A percentile compares a stretch with the other conserved stretches of the same genome.
These are phyloP conservation scores for Podila minutissima DNA, from an alignment of 192 early-diverging fungal species.

Conservation along the genomic window DNA sequence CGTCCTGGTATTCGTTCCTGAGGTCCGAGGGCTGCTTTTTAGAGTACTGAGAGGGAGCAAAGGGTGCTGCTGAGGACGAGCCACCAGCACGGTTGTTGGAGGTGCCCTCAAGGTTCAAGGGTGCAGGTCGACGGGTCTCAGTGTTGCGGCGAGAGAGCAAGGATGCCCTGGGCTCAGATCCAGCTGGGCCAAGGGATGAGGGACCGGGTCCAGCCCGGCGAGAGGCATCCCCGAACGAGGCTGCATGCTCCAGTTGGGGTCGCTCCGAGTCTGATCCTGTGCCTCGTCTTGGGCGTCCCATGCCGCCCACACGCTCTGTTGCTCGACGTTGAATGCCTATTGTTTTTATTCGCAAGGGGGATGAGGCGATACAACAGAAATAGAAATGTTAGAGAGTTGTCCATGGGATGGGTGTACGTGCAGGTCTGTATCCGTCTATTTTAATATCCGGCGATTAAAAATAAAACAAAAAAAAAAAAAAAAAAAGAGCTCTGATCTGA, in stretches of 20 bases:
- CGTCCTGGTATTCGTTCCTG: constrained; percentile 32
- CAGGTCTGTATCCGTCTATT: too few relatives aligned
- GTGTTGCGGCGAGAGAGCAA: constrained; percentile 43
- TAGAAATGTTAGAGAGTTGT: too few relatives aligned
- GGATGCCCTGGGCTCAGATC: constrained; percentile 27
- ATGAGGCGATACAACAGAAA: too few relatives aligned
- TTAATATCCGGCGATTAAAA: too few relatives aligned
- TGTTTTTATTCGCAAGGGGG: not conserved
- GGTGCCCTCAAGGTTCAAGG: constrained; percentile 22
- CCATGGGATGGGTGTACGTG: too few relatives aligned
- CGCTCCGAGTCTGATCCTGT: constrained; percentile 24
- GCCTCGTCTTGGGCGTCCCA: constrained; percentile 37
- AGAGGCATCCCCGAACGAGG: constrained; percentile 23
- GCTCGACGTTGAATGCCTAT: constrained; percentile 42
- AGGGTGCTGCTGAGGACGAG: constrained; percentile 15
- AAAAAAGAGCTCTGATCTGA: too few relatives aligned
- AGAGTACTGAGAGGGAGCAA: not conserved
- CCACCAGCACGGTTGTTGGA: constrained; percentile 12
- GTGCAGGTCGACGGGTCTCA: constrained; percentile 28
- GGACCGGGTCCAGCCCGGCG: constrained; percentile 15
- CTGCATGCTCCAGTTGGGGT: constrained; percentile 38
- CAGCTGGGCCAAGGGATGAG: constrained; percentile 26
- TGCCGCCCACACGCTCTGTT: constrained; percentile 23
- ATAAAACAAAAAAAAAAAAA: too few relatives aligned
- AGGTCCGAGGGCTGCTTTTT: not conserved